Evolutionary conservation across 2,329 filamentous ascomycete species (phyloP), one percentile per base, ranked within the genome.

Genomic region (Zalaria sp.): DNA sequence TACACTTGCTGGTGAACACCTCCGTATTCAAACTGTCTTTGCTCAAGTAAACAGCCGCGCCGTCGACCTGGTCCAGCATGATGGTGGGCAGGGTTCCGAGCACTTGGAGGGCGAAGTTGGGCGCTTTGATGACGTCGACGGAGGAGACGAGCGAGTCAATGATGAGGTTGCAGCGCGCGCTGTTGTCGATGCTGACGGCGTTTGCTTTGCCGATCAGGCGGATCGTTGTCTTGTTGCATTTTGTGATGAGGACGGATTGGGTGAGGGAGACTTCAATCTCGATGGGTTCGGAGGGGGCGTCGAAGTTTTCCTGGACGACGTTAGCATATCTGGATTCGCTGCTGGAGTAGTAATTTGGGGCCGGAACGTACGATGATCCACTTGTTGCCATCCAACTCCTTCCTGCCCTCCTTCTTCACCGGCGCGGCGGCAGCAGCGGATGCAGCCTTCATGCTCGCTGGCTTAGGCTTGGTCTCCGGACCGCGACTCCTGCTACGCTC

Each of bases 151-250:
- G 77, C 1, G 79, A 84, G 53, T 96, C 89, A 41, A 96, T 75
- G 40, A 96, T 77, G 41, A 98, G 74, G 27, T 85, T 93, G 11
- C 93, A 70, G 39, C 85, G 81, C 37, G 72, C 76, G 43, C 81
- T 89, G 66, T 95, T 95, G 65, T 96, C 91, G 51, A 96, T 75
- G 4, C 87, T 89, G 47, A 98, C 83, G n/a, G 91, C 87, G 59
- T 98, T 98, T 44, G 85, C 87, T 65, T 98, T 98, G 63, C 86
- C 88, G 56, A 77, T 82, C 57, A 98, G 69, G 52, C 93, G 83
- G 54, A 98, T 75, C 25, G 88, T 93, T 4, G 83, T 83, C 64
- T 91, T 91, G 64, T 79, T 87, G 72, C 89, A 96, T 52, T 83
- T 81, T 56, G 82, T 86, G 59, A 98, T 91, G 49, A 96, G 78